Conservation (phyloP, 2,329 filamentous ascomycete genomes). For the Fusarium guadeloupense region DNA sequence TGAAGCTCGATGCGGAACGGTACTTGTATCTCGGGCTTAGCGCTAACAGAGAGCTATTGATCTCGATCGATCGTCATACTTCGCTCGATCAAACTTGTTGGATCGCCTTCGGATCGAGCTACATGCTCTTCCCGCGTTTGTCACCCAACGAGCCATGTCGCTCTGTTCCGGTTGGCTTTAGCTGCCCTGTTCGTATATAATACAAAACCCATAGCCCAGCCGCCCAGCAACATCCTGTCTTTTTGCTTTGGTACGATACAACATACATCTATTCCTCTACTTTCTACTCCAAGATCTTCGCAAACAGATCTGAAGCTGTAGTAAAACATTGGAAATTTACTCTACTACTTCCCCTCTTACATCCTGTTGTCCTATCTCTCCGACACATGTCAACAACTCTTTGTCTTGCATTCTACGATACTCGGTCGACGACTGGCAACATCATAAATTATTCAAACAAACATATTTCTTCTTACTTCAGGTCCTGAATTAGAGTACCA, state of each 20-base stretch:
- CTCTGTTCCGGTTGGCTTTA: conserved; percentile 1
- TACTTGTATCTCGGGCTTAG: conserved; percentile 33
- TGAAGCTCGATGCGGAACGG: conserved; percentile 32
- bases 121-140: conserved; percentile 19
- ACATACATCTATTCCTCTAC: neutral
- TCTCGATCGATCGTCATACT: conserved; percentile 47
- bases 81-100: conserved; percentile 38
- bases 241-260: neutral
- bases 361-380: neutral
- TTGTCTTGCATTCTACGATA: neutral
- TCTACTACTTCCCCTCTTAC: neutral
- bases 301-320: neutral
- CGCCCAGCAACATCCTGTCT: neutral
- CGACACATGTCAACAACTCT: neutral
- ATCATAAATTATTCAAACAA: neutral
- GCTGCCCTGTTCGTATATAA: conserved; percentile 33
- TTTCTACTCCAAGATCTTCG: neutral
- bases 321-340: neutral
- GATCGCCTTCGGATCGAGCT: conserved; percentile 41
- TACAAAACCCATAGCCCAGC: conserved; percentile 8
- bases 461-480: neutral
- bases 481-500: neutral
- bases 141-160: conserved; percentile 17
- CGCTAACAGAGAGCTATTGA: conserved; percentile 40
- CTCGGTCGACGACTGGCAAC: neutral